Evolutionary conservation across 1,139 yeast species (phyloP).

Genomic region (Scheffersomyces quercinus): DNA sequence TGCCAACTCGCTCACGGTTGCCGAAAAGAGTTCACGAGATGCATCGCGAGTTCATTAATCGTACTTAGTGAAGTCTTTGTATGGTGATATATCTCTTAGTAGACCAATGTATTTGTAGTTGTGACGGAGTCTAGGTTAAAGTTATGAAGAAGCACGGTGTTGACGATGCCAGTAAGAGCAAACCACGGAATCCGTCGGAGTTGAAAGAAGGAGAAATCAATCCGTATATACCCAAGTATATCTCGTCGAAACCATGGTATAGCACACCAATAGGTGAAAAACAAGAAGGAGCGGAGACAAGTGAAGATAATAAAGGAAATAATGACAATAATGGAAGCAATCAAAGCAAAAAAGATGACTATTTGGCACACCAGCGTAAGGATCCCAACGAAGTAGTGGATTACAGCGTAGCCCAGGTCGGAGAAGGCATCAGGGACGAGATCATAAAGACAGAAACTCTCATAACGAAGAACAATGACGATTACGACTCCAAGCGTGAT

Average conservation of each 20-base stretch:
- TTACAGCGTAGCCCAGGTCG: conserved; percentile 31
- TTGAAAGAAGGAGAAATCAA: conserved; percentile 11
- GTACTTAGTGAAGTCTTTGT: too few relatives aligned
- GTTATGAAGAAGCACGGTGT: not conserved
- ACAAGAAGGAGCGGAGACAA: not conserved
- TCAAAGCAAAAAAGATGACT: conserved; percentile 27
- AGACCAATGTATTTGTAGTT: too few relatives aligned
- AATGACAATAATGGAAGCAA: conserved; percentile 3
- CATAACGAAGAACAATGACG: conserved; percentile 39
- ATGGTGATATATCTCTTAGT: too few relatives aligned
- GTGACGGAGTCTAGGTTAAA: too few relatives aligned
- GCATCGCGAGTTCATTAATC: too few relatives aligned
- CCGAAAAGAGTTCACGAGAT: too few relatives aligned
- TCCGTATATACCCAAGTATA: conserved; percentile 17
- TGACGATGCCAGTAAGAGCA: not conserved
- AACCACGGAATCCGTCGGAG: conserved; percentile 2
- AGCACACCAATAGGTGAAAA: not conserved
- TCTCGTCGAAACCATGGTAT: conserved; percentile 17
- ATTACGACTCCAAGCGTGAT: conserved; percentile 71
- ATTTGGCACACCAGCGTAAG: conserved; percentile 52
- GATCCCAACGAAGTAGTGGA: conserved; percentile 30
- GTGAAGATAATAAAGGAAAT: not conserved
- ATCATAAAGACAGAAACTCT: conserved; percentile 15
- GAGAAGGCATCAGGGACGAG: conserved; percentile 37
- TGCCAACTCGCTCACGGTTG: too few relatives aligned